These are phyloP conservation scores for Dujonia santamariae DNA, from an alignment of 1,139 yeast species.

Conservation along the genomic window DNA sequence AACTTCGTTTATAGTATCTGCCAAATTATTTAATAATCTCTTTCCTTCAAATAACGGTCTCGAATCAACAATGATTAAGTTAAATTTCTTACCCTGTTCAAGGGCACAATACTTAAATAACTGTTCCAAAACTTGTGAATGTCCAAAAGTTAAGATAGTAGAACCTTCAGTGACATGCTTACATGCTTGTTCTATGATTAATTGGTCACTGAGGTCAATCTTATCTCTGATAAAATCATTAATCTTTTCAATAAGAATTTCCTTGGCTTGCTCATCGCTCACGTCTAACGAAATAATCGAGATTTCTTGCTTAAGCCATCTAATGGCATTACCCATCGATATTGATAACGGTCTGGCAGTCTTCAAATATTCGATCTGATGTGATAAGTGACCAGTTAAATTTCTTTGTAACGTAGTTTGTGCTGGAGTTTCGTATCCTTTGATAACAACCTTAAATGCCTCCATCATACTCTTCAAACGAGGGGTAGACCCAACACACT, in stretches of 20 bases:
- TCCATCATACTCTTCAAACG: constrained; percentile 83
- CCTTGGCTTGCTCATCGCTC: constrained; percentile 71
- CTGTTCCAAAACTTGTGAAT: constrained; percentile 78
- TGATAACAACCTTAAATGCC: constrained; percentile 78
- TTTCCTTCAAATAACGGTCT: constrained; percentile 95
- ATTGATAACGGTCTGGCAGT: constrained; percentile 90
- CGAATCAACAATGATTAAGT: constrained; percentile 89
- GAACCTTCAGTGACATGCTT: constrained; percentile 74
- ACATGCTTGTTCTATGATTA: constrained; percentile 80
- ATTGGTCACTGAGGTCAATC: constrained; percentile 77
- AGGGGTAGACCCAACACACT: constrained; percentile 85
- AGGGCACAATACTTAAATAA: constrained; percentile 67
- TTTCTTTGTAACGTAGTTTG: constrained; percentile 86
- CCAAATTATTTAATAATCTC: constrained; percentile 59
- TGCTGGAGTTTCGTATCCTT: constrained; percentile 79
- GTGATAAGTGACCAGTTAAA: constrained; percentile 84
- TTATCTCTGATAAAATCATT: constrained; percentile 83
- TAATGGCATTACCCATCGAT: constrained; percentile 96
- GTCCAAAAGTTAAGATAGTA: constrained; percentile 84
- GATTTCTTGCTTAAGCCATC: constrained; percentile 95
- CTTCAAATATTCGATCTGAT: constrained; percentile 89
- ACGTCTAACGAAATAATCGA: constrained; percentile 72
- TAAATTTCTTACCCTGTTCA: constrained; percentile 63
- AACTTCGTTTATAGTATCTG: constrained; percentile 15
- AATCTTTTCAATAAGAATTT: constrained; percentile 61